phyloP scores from a whole-genome alignment of 257 asterid genomes.

The Solanum tarapatanum region DNA sequence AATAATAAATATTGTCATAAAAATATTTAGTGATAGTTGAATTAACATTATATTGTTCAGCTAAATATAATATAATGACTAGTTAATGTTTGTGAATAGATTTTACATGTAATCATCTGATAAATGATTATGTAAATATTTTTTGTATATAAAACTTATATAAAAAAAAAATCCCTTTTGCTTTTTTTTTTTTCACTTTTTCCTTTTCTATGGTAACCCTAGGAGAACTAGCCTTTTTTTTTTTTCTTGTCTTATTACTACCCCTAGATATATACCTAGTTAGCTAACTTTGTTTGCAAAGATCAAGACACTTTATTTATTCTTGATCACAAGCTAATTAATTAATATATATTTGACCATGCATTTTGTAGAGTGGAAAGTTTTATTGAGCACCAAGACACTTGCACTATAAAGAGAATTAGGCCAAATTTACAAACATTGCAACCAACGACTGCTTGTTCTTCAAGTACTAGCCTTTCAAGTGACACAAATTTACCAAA shows the following conservation, averaged over 20 bases:
- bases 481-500: constrained; percentile 13
- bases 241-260: neutral
- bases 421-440: constrained; percentile 28
- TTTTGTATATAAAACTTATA: neutral
- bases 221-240: neutral
- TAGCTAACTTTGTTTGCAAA: neutral
- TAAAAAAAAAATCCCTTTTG: neutral
- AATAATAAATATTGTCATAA: too few relatives aligned
- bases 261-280: neutral
- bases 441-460: constrained; percentile 18
- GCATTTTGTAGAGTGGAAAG: constrained; percentile 51
- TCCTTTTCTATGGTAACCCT: neutral
- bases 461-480: constrained; percentile 54
- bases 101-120: neutral
- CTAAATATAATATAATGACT: too few relatives aligned
- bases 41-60: too few relatives aligned
- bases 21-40: too few relatives aligned
- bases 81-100: too few relatives aligned
- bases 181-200: neutral
- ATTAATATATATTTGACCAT: neutral
- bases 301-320: neutral
- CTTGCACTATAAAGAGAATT: constrained; percentile 38
- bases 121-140: neutral
- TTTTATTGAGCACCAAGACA: constrained; percentile 73
- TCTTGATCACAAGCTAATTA: neutral